Percentiles rank a stretch among this genome's conserved stretches.
These are phyloP conservation scores for Lumnitzera littorea DNA, from an alignment of 345 rosid genomes.

Conservation along the genomic window DNA sequence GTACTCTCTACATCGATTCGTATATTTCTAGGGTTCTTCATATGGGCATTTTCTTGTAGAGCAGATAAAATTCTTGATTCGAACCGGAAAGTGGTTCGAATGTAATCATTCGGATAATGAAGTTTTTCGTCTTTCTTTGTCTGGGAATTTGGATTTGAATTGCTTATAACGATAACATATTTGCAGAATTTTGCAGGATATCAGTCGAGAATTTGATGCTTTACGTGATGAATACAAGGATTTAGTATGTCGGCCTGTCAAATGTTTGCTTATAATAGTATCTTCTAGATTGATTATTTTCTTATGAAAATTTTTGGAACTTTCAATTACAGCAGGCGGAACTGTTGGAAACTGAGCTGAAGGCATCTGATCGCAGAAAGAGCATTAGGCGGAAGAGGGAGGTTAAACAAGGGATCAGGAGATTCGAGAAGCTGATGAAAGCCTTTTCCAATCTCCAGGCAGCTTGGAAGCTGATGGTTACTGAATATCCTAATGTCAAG, in stretches of 20 bases:
- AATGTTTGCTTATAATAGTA: conserved; percentile 3
- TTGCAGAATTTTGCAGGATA: conserved; percentile 73
- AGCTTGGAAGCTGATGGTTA: conserved; percentile 41
- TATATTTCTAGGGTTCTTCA: too few relatives aligned
- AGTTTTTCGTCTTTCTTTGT: neutral
- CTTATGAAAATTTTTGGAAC: conserved; percentile 13
- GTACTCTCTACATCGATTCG: too few relatives aligned
- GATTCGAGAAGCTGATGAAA: conserved; percentile 61
- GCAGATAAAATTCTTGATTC: too few relatives aligned
- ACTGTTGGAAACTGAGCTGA: conserved; percentile 33
- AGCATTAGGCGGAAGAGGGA: conserved; percentile 53
- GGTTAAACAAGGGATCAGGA: conserved; percentile 52
- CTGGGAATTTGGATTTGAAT: neutral
- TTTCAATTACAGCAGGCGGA: conserved; percentile 38
- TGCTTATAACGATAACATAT: neutral
- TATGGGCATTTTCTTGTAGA: too few relatives aligned
- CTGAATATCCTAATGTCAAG: conserved; percentile 34
- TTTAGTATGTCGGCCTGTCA: conserved; percentile 46
- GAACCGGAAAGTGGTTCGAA: too few relatives aligned
- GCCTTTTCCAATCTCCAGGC: conserved; percentile 38
- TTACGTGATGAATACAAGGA: conserved; percentile 41
- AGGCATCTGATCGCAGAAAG: conserved; percentile 42
- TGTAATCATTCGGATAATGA: neutral
- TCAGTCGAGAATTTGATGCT: conserved; percentile 47
- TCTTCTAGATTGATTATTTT: conserved; percentile 5